These are phyloP conservation scores for Arthroderma sp. DNA, from an alignment of 2,329 filamentous ascomycete species.

Conservation along the genomic window DNA sequence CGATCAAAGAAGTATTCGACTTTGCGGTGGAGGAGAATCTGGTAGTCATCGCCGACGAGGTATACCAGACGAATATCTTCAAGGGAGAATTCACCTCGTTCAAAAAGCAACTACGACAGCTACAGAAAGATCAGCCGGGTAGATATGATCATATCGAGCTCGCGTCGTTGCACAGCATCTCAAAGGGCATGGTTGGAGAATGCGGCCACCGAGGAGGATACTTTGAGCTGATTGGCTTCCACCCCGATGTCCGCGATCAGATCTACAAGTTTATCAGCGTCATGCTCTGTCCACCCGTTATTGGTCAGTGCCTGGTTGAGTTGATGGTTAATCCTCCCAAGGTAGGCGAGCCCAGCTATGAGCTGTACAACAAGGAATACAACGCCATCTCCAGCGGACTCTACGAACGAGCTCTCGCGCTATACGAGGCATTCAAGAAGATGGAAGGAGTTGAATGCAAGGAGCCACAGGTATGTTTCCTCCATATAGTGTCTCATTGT, in stretches of 20 bases:
- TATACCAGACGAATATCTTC: conserved; percentile 99
- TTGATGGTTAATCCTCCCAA: conserved; percentile 94
- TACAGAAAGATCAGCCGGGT: conserved; percentile 61
- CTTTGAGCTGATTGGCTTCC: conserved; percentile 89
- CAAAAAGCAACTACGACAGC: conserved; percentile 69
- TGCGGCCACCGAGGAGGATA: conserved; percentile 96
- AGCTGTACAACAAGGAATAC: conserved; percentile 76
- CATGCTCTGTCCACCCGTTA: conserved; percentile 86
- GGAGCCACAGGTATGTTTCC: conserved; percentile 50
- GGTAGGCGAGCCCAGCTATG: conserved; percentile 68
- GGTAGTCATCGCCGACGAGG: conserved; percentile 88
- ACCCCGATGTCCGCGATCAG: conserved; percentile 70
- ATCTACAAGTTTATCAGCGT: conserved; percentile 99
- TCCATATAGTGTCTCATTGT: neutral
- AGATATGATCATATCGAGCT: conserved; percentile 79
- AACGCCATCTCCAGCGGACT: conserved; percentile 67
- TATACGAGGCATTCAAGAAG: conserved; percentile 78
- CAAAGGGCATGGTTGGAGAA: conserved; percentile 98
- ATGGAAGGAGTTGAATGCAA: conserved; percentile 96
- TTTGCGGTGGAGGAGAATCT: conserved; percentile 75
- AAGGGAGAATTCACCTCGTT: conserved; percentile 88
- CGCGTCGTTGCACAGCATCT: conserved; percentile 81
- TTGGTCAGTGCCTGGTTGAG: conserved; percentile 92
- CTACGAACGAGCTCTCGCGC: conserved; percentile 62
- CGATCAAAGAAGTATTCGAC: conserved; percentile 74